Base-by-base conservation (phyloP, 306 rosid species). In the Castanea mollissima region DNA sequence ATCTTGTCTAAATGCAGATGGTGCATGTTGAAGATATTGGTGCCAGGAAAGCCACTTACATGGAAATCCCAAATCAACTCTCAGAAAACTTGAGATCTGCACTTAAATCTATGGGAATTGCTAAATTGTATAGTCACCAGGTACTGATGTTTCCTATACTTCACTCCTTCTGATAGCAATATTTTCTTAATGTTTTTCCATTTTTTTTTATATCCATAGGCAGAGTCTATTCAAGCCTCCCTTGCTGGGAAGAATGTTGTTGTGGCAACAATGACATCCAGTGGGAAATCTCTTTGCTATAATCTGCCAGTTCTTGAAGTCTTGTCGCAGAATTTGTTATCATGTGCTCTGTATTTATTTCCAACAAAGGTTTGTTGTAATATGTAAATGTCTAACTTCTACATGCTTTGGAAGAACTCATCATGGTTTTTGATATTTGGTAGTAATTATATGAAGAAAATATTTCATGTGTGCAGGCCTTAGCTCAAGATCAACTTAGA, bases 241-340 rank as follows among this genome's bases (percentile, higher is more conserved):
- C 80, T 92, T 80, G 72, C 81, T 46, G 95, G 97, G 55, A 84
- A 90, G 83, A 80, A 92, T 86, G 92, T 94, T 80, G 95, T 85
- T 29, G 93, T 94, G 56, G 91, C 99, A 55, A 94, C 97, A 76
- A 91, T 89, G 97, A 91, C 99, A 74, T 94, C 99, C 57, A 94
- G 99, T 79, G 99, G 97, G 65, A 94, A 94, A 87, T 94, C 99
- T 75, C 95, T 94, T 76, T 94, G 97, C 88, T 91, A 94, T 83
- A 94, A 94, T 84, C 78, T 94, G 62, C 93, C 99, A 31, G 93
- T 91, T 82, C 86, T 94, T 34, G 97, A 94, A 84, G 85, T 65
- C 25, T 49, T 94, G 88, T 85, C 85, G 55, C 87, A 80, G 44
- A 86, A 89, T 84, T 75, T 83, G 68, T 86, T 82, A 29, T 81